Percentiles rank a stretch among this genome's conserved stretches.
Evolutionary conservation across 805 yeast species (phyloP).

Genomic region (Nakazawaea pomicola): DNA sequence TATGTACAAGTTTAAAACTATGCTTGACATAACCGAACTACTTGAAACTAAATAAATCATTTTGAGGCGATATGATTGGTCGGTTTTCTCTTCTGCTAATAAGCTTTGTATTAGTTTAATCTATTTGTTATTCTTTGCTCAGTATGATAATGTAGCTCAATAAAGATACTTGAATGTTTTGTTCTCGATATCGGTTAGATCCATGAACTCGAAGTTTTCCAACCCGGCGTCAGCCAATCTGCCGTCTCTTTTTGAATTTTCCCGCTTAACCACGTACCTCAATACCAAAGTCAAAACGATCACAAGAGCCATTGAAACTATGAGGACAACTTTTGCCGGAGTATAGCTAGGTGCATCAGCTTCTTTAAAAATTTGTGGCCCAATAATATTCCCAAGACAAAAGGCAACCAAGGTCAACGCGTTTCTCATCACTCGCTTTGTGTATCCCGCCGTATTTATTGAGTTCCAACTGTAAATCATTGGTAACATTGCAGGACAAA

Average conservation of each 20-base stretch:
- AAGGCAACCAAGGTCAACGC: conserved; percentile 52
- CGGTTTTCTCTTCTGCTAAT: no score
- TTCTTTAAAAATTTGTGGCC: conserved; percentile 57
- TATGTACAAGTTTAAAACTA: no score
- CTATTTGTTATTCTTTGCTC: no score
- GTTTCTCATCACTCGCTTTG: conserved; percentile 50
- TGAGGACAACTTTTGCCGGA: conserved; percentile 51
- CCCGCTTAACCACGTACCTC: conserved; percentile 19
- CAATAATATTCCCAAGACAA: conserved; percentile 51
- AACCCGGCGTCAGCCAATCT: background rate
- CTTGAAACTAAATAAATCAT: no score
- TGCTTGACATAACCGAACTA: no score
- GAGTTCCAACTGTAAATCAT: conserved; percentile 58
- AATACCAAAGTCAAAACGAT: conserved; percentile 38
- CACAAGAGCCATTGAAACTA: conserved; percentile 44
- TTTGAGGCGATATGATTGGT: no score
- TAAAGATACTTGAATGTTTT: background rate
- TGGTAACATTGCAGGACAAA: conserved; percentile 28
- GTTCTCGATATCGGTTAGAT: background rate
- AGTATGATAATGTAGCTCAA: no score
- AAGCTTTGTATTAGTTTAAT: no score
- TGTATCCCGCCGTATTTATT: conserved; percentile 58
- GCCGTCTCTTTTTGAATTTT: background rate
- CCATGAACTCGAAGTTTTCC: background rate
- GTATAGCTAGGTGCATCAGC: conserved; percentile 44